Evolutionary conservation across 768 basidiomycete species (phyloP), one percentile per base, ranked within the genome.

Genomic region (Russula compacta): DNA sequence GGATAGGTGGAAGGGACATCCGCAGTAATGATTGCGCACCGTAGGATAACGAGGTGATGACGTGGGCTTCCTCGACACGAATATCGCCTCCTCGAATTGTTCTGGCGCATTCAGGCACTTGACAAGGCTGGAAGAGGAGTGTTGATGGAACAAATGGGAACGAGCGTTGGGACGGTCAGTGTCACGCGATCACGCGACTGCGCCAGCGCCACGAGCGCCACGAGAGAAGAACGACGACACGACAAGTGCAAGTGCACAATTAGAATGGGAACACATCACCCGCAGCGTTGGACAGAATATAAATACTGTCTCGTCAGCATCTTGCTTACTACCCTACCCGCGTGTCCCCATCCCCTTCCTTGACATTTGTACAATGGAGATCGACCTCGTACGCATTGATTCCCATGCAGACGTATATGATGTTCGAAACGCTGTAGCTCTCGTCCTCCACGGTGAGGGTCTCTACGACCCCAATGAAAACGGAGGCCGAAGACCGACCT

Each of bases 21-120:
- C 24, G 43, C 50, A 53, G 12, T 4, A 32, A 49, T 1, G 40
- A 19, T 35, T 5, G 17, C 67, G 53, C 51, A 83, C 87, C 87
- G 63, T 87, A 85, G 0, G 87, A 80, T 12, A 92, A 75, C 0
- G 89, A 91, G 0, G 87, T 79, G 14, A 91, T 75, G 39, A 91
- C 78, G 65, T 89, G 85, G 0, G 87, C 86, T 0, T 89, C 85
- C 68, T 90, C 87, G 52, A 83, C 78, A 9, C 86, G 79, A 36
- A 86, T 72, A 6, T 82, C 81, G 12, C 64, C 47, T 74, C 73
- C 68, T 32, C 64, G n/a, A 67, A 48, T 14, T 72, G 72, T 7
- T 72, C 69, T 0, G 74, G 71, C 19, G 75, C 73, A 46, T 83
- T 81, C 4, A 89, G 73, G 58, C 81, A 83, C 55, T 81, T 78